Evolutionary conservation across 371 early-diverging fungal genomes (phyloP), one percentile per base, ranked within the genome.

Genomic region (Mucor velutinosus): DNA sequence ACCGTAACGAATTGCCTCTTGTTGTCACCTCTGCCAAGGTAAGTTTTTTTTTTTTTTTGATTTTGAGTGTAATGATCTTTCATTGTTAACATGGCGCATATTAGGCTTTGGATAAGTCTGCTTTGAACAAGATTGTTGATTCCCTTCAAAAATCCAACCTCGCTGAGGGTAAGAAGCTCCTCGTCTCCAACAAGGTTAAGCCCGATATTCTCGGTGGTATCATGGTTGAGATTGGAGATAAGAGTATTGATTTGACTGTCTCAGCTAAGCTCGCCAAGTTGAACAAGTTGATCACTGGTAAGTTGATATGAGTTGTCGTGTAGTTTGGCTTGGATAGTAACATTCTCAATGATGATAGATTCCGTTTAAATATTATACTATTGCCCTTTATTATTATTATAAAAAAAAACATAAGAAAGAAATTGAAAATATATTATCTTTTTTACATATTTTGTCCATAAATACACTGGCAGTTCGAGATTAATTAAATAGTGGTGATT

Each of bases 221-320:
- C 77, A 86, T 97, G 75, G 92, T 98, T 62, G 98, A 97, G 81
- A 85, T 97, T 77, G 98, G 99, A 72, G 99, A 97, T 85, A 94
- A 95, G 87, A 97, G 97, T 77, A 95, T 98, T 76, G 99, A 98
- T 81, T 89, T 98, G 84, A 96, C 97, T 43, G 96, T 96, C 67
- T 90, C 97, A 43, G 87, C 93, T 81, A 94, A 93, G 84, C 83
- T 98, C 78, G 90, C 92, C 86, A 97, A 97, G 91, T 89, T 97
- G 62, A 95, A 96, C 90, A 91, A 95, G 83, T 84, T 95, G 71
- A 81, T 98, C 67, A 77, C 84, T 75, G 84, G 84, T 84, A 84
- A 75, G 73, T 69, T 35, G 12, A 45, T n/a, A 11, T 56, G 56
- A 7, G 14, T 37, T 19, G 23, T 33, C n/a, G 32, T 19, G 17